These are phyloP conservation scores for Xylaria sp. DNA, from an alignment of 2,329 filamentous ascomycete species.

Conservation along the genomic window DNA sequence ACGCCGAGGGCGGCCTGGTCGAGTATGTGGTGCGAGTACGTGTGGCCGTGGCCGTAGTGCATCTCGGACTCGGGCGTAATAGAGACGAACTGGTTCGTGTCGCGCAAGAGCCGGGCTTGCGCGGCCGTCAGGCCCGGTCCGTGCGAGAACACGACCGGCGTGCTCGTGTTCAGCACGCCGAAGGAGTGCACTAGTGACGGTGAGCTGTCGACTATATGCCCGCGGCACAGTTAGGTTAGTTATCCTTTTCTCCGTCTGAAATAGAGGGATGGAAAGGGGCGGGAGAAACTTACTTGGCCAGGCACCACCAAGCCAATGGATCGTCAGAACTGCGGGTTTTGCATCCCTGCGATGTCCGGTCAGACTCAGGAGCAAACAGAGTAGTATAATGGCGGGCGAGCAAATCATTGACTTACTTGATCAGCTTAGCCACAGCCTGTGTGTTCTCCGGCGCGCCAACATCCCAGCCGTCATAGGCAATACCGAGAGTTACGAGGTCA, in stretches of 20 bases:
- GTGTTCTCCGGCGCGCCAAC: slow-evolving; percentile 46
- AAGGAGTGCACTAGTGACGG: slow-evolving; percentile 54
- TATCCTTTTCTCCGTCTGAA: not conserved
- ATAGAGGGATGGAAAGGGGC: no score
- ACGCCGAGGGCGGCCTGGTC: slow-evolving; percentile 66
- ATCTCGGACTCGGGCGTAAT: slow-evolving; percentile 70
- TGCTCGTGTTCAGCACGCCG: slow-evolving; percentile 56
- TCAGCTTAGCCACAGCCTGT: slow-evolving; percentile 49
- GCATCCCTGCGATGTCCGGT: slow-evolving; percentile 3
- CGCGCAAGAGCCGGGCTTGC: slow-evolving; percentile 57
- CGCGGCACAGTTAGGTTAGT: not conserved
- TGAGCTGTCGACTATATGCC: slow-evolving; percentile 49
- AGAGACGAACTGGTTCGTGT: slow-evolving; percentile 64
- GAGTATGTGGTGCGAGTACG: slow-evolving; percentile 54
- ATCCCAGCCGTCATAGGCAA: slow-evolving; percentile 56
- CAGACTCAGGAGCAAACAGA: not conserved
- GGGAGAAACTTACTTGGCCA: slow-evolving; percentile 51
- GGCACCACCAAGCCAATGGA: slow-evolving; percentile 55
- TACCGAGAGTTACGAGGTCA: slow-evolving; percentile 53
- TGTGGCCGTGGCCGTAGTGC: slow-evolving; percentile 67
- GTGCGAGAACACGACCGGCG: slow-evolving; percentile 65
- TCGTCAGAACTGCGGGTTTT: slow-evolving; percentile 57
- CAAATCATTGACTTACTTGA: slow-evolving; percentile 44
- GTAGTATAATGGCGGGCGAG: not conserved
- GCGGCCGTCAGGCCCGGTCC: slow-evolving; percentile 56